Percentiles rank a stretch among this genome's conserved stretches.
These are phyloP conservation scores for Yamadazyma jaroonii DNA, from an alignment of 1,139 yeast genomes.

Conservation along the genomic window DNA sequence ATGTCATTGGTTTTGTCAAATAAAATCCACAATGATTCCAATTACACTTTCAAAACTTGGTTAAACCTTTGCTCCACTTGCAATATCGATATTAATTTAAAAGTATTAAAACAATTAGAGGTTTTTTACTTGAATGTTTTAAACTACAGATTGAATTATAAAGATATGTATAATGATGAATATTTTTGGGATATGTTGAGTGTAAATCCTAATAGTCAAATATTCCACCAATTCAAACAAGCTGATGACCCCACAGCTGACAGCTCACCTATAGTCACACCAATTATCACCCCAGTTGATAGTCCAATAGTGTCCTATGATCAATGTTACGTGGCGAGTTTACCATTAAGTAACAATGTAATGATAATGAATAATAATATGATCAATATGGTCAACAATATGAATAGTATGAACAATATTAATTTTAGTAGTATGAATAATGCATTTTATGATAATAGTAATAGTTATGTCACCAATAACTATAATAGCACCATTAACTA, in stretches of 20 bases:
- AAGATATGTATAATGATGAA: conserved; percentile 19
- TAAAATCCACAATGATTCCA: conserved; percentile 50
- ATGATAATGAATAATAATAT: neutral
- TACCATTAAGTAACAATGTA: neutral
- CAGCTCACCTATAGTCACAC: conserved; percentile 7
- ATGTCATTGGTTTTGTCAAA: conserved; percentile 44
- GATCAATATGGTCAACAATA: neutral
- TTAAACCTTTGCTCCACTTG: conserved; percentile 15
- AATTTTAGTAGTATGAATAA: too few species aligned
- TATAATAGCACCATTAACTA: too few species aligned
- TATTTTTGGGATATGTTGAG: conserved; percentile 23
- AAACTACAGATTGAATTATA: conserved; percentile 28
- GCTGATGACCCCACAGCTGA: conserved; percentile 3
- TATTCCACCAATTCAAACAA: neutral
- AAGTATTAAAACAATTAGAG: conserved; percentile 25
- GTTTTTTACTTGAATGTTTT: conserved; percentile 27
- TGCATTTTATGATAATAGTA: too few species aligned
- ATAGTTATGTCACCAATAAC: too few species aligned
- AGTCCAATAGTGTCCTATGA: conserved; percentile 4
- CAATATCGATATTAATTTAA: conserved; percentile 12
- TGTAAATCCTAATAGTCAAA: neutral
- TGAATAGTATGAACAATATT: too few species aligned
- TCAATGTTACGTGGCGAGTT: neutral
- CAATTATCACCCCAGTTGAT: conserved; percentile 7
- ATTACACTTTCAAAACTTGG: conserved; percentile 55